Base-by-base conservation (phyloP, 2,329 filamentous ascomycete species). In the Trichoderma asperellum region DNA sequence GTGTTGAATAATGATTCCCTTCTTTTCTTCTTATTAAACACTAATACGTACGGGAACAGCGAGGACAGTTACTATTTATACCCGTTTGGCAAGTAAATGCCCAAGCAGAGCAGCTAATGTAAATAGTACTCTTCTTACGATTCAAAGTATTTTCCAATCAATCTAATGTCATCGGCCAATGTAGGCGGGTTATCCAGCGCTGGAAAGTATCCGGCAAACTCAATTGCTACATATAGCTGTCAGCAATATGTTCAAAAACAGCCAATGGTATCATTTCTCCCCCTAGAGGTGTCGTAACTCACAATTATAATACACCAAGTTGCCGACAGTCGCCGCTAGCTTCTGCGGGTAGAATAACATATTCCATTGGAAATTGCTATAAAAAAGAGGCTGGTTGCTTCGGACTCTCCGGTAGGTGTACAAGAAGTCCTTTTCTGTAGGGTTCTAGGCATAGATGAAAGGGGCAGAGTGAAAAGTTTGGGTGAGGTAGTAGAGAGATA, bases 401-500 rank as follows among this genome's bases (percentile, higher is more conserved):
- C 16, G 37, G 7, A 72, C 65, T n/a, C 69, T 72, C 21, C 43
- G 61, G 29, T 69, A 73, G 6, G 55, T 59, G 2, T 68, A 43
- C 47, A 37, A 65, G 53, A 73, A 73, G 1, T 65, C 71, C 16
- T 53, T 59, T 0, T 16, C 40, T n/a, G 16, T 43, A n/a, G 71
- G 69, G 16, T 73, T 74, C 8, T 68, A 60, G 8, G 55, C 68
- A 40, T 74, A 72, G 14, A 73, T 70, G n/a, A 69, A 73, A 10
- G 68, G 35, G 8, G 73, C 73, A 2, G 75, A 73, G n/a, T 73
- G 62, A 16, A 75, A 74, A 29, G 72, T 72, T 7, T 72, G 65
- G 0, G 74, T 74, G n/a, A 76, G 73, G 57, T 71, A 75, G 61
- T 77, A 75, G 4, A 75, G 59, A 5, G 72, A 76, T 1, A 71